These are phyloP conservation scores for Hypoxylon sp. DNA, from an alignment of 2,329 filamentous ascomycete genomes.

Conservation along the genomic window DNA sequence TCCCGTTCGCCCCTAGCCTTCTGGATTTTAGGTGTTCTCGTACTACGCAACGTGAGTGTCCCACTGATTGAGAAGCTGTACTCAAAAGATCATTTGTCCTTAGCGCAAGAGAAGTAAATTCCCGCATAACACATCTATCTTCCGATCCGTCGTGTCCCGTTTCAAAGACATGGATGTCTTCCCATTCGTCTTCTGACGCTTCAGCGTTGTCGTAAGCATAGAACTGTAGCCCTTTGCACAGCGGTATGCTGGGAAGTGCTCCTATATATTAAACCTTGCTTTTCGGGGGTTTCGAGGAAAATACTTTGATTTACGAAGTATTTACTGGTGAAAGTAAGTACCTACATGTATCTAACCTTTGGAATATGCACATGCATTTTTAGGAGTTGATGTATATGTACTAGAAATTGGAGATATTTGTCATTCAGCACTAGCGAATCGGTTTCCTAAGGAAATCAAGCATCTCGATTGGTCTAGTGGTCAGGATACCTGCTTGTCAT, in stretches of 20 bases:
- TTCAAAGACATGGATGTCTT: background rate
- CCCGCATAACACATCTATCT: background rate
- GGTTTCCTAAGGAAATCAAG: conserved; percentile 8
- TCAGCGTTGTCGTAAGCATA: background rate
- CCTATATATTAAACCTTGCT: background rate
- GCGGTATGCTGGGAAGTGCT: background rate
- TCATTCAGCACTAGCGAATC: conserved; percentile 24
- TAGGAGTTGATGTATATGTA: background rate
- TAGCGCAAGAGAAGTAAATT: background rate
- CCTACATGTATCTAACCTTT: too few species aligned
- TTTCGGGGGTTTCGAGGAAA: background rate
- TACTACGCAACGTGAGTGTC: background rate
- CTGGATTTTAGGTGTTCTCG: background rate
- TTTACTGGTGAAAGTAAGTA: background rate
- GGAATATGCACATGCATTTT: background rate
- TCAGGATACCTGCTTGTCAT: conserved; percentile 48
- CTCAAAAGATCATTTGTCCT: background rate
- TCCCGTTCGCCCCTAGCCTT: background rate
- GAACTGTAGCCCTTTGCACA: background rate
- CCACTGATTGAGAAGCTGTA: background rate
- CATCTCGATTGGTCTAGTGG: conserved; percentile 47
- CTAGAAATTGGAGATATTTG: background rate
- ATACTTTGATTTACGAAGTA: background rate
- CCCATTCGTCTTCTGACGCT: background rate
- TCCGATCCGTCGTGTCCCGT: background rate